These are phyloP conservation scores for cucumber (Cucumis sativus) DNA, from an alignment of 306 rosid genomes.

Conservation along the genomic window Cucumber_9930_V3 NC_026655.2:25072501-25073000, in stretches of 20 bases:
- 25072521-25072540: background rate
- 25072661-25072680: background rate
- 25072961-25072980: constrained; percentile 59
- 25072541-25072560: background rate
- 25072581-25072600: background rate
- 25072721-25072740: constrained; percentile 30
- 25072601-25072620: background rate
- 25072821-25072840: background rate
- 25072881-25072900: background rate
- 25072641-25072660: background rate
- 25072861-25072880: background rate
- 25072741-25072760: constrained; percentile 48
- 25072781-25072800: background rate
- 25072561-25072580: background rate
- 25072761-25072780: constrained; percentile 45
- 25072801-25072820: background rate
- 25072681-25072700: background rate
- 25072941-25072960: constrained; percentile 57
- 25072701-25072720: constrained; percentile 6
- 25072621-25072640: background rate
- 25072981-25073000: constrained; percentile 60
- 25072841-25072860: background rate
- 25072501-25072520: background rate
- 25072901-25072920: constrained; percentile 39
- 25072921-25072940: constrained; percentile 58